These are phyloP conservation scores for Paramyrothecium roridum DNA, from an alignment of 2,329 filamentous ascomycete genomes.

Conservation along the genomic window DNA sequence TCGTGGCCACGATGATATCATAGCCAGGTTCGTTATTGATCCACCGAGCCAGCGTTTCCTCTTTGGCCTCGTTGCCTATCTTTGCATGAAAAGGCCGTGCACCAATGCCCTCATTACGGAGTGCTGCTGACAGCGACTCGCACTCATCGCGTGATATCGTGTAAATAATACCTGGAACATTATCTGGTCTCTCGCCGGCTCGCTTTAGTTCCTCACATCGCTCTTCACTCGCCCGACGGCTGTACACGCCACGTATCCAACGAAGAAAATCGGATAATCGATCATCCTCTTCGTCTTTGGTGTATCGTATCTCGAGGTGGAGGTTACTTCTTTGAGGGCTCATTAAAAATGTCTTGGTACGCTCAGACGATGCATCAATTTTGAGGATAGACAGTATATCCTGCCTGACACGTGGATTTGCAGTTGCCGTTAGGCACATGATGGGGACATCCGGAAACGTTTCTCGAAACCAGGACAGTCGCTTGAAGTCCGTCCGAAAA, in stretches of 20 bases:
- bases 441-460: slow-evolving; percentile 83
- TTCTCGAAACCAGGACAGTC: slow-evolving; percentile 79
- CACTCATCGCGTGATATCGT: slow-evolving; percentile 73
- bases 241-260: slow-evolving; percentile 74
- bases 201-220: slow-evolving; percentile 57
- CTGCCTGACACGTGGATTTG: slow-evolving; percentile 74
- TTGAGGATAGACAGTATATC: slow-evolving; percentile 78
- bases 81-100: slow-evolving; percentile 73
- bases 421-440: slow-evolving; percentile 90
- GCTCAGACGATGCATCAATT: slow-evolving; percentile 55
- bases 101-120: slow-evolving; percentile 67
- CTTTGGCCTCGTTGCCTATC: slow-evolving; percentile 64
- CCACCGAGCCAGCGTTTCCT: slow-evolving; percentile 69
- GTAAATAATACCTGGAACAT: slow-evolving; percentile 76
- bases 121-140: slow-evolving; percentile 63
- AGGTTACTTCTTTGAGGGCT: slow-evolving; percentile 81
- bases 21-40: slow-evolving; percentile 72
- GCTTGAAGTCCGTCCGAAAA: slow-evolving; percentile 89
- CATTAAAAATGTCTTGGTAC: slow-evolving; percentile 75
- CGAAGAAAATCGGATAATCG: slow-evolving; percentile 69
- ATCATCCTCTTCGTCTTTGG: slow-evolving; percentile 69
- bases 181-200: slow-evolving; percentile 53
- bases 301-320: slow-evolving; percentile 87
- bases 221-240: slow-evolving; percentile 58
- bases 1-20: slow-evolving; percentile 92